Evolutionary conservation across 176 grass and related monocot species (phyloP).

Genomic region (Aegilops longissima): DNA sequence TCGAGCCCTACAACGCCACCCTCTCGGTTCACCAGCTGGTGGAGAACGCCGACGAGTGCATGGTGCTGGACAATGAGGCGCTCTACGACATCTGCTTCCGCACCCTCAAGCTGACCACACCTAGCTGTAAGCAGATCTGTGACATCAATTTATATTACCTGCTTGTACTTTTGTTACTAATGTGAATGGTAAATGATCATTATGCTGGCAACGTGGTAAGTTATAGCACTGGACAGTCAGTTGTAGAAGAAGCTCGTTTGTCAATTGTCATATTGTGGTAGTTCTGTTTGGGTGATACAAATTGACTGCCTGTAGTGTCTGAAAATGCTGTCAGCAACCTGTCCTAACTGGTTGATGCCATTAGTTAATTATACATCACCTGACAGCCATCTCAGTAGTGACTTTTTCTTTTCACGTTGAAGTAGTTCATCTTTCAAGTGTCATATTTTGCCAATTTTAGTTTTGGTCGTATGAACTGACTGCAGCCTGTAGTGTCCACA

Average conservation of each 20-base stretch:
- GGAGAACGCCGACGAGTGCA: slow-evolving; percentile 86
- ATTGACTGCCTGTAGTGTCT: background rate
- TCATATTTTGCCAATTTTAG: too few relatives aligned
- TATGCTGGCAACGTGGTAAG: background rate
- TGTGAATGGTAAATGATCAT: background rate
- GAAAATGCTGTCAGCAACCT: background rate
- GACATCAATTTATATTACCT: background rate
- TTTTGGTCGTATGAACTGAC: background rate
- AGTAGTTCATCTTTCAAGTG: too few relatives aligned
- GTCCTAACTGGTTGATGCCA: background rate
- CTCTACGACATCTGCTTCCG: slow-evolving; percentile 87
- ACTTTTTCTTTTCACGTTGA: background rate
- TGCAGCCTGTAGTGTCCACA: background rate
- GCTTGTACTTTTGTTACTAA: background rate
- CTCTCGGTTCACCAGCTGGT: slow-evolving; percentile 86
- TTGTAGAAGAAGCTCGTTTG: background rate
- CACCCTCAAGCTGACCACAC: slow-evolving; percentile 82
- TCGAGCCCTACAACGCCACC: slow-evolving; percentile 82
- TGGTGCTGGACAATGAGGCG: slow-evolving; percentile 87
- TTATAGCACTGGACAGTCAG: background rate
- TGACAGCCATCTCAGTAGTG: background rate
- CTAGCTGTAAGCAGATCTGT: slow-evolving; percentile 60
- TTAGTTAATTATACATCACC: background rate
- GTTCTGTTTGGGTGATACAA: background rate
- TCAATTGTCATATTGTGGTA: background rate